Evolutionary conservation across 352 stramenopile genomes (phyloP), one percentile per base, ranked within the genome.

Genomic region (Phytophthora hybrid): DNA sequence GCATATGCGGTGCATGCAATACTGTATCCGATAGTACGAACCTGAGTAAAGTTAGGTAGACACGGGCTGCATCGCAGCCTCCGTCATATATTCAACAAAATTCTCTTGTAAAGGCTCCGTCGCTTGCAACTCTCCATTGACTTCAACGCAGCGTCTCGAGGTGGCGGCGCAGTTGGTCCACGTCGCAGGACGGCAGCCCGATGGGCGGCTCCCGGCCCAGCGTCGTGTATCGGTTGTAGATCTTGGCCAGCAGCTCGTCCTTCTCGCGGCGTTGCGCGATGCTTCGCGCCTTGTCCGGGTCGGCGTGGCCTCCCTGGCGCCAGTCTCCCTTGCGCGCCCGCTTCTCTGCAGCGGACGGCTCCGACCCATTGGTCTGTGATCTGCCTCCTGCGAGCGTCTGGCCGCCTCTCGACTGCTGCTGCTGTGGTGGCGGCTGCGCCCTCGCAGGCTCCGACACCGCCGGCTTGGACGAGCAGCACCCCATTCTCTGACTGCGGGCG

Each of bases 121-220:
- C 14, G 41, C 14, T 29, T 46, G 51, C 29, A 10, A 6, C 23
- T 9, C 19, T 5, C 13, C 23, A 13, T 49, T 44, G 14, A n/a
- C 41, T 49, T 78, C 57, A 84, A 71, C 80, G 80, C 71, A 93
- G 74, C 54, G 83, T 88, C 55, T 90, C 87, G 62, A 95, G 79
- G 82, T 97, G 90, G 41, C 84, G 82, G 31, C 82, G 82, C 65
- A 97, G 80, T 69, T 95, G 87, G 55, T 93, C 78, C 49, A 95
- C 32, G 63, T 93, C 83, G 79, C 88, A 95, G 13, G 88, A 92
- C 23, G 83, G 83, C 59, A 97, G 80, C 0, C 90, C 90, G 59
- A 97, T 95, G 14, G 90, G 89, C 59, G 88, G 81, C 41, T 97
- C 90, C 51, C 88, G 84, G 6, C 88, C 88, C 60, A 95, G 74